Evolutionary conservation across 163 green algal genomes (phyloP).

Genomic region (Chlorella variabilis): DNA sequence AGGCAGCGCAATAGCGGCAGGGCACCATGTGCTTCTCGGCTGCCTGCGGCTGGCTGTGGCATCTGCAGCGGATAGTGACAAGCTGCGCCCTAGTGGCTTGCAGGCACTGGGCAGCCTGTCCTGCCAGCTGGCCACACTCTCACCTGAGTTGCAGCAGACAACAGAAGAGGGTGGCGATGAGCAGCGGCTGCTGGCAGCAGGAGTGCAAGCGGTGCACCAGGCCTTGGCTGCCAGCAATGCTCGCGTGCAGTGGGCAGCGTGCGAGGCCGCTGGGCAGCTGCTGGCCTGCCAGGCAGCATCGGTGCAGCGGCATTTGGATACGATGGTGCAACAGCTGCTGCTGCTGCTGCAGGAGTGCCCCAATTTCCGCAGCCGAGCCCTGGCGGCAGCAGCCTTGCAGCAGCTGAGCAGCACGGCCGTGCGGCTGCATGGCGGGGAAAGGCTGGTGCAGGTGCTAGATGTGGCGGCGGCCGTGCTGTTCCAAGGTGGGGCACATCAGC

Average conservation of each 20-base stretch:
- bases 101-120: slow-evolving; percentile 28
- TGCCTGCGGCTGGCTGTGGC: slow-evolving; percentile 25
- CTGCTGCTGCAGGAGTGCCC: not conserved
- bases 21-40: not conserved
- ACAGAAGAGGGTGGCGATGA: not conserved
- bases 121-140: not conserved
- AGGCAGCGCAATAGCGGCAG: not conserved
- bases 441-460: not conserved
- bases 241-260: slow-evolving; percentile 36
- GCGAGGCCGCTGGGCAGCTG: slow-evolving; percentile 16
- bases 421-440: not conserved
- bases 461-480: not conserved
- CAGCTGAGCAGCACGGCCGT: not conserved
- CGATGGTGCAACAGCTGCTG: slow-evolving; percentile 12
- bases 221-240: not conserved
- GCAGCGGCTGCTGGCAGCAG: not conserved
- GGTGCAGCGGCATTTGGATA: not conserved
- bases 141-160: not conserved
- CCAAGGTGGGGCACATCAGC: too few species aligned
- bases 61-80: slow-evolving; percentile 14
- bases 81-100: slow-evolving; percentile 10
- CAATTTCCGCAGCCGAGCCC: slow-evolving; percentile 24
- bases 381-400: slow-evolving; percentile 7
- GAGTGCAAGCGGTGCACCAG: not conserved
- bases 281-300: not conserved